Evolutionary conservation across 2,329 filamentous ascomycete species (phyloP), one percentile per base, ranked within the genome.

Genomic region (Cladosporium sp.): DNA sequence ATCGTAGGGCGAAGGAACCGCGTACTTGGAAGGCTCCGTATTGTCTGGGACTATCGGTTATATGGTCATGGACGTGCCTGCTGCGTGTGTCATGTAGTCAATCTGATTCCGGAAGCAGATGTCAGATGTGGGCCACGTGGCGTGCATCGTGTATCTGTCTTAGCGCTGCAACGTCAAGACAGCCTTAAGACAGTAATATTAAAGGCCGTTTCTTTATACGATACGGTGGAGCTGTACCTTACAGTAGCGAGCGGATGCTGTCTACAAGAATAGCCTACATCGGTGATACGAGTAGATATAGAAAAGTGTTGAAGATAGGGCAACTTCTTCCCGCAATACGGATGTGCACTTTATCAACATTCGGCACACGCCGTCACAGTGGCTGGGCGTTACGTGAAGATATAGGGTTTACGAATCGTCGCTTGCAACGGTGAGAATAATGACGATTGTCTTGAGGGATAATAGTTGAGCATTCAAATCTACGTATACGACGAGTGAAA

Each of bases 161-260:
- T 34, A 34, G 30, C 30, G 30, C 30, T 34, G 30, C 30, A 34
- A 34, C 30, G 25, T 30, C 7, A 17, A 30, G 15, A 47, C 25
- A 47, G 43, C 43, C 43, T 47, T 47, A 47, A 39, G 43, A 47
- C 43, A 47, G 43, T 28, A 47, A 47, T 47, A n/a, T 47, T 30
- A 7, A 22, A 42, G 17, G 17, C 39, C 20, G 17, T 39, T 39
- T 42, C 30, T 34, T 12, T 34, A 34, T 34, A 34, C 30, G 30
- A 34, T 34, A 3, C 5, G 30, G 30, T 34, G 30, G 30, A 34
- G 30, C 30, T 11, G 11, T 34, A 2, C 30, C 30, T 12, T 34
- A 9, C 30, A 34, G 30, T 34, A 34, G 30, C 11, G 11, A 34
- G 30, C 11, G 11, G 8, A 12, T 34, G 30, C 30, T 34, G 8